Conservation (phyloP, 495 filamentous ascomycete genomes). For the Zalerion maritima region DNA sequence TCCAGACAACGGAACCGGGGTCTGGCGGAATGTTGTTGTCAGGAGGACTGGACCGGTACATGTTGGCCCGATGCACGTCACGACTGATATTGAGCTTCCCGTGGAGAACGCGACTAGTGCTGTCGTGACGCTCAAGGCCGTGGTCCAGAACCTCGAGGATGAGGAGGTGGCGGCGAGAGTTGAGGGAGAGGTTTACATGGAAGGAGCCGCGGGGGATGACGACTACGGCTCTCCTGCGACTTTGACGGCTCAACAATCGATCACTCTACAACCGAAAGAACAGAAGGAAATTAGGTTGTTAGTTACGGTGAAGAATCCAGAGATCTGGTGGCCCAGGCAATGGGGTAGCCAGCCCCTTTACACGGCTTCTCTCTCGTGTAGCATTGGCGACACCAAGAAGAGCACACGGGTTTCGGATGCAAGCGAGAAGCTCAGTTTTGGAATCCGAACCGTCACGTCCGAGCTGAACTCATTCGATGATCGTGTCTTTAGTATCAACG, state of each 20-base stretch:
- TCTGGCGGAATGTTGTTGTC: conserved; percentile 48
- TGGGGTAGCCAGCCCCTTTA: conserved; percentile 35
- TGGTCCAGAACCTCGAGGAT: conserved; percentile 34
- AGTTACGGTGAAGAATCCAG: conserved; percentile 20
- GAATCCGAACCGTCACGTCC: conserved; percentile 40
- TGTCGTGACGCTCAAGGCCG: conserved; percentile 29
- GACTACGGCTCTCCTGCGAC: conserved; percentile 8
- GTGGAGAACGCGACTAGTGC: conserved; percentile 17
- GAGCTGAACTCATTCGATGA: conserved; percentile 38
- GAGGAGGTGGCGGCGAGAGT: conserved; percentile 21
- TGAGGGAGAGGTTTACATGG: conserved; percentile 20
- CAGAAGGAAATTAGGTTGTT: conserved; percentile 23
- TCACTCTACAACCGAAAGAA: conserved; percentile 24
- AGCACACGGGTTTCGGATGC: conserved; percentile 39
- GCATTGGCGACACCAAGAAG: conserved; percentile 13
- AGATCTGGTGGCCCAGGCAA: conserved; percentile 35
- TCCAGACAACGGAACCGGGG: conserved; percentile 39
- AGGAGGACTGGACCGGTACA: conserved; percentile 40
- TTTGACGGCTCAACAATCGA: conserved; percentile 12
- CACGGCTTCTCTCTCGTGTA: conserved; percentile 21
- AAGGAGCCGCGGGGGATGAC: conserved; percentile 8
- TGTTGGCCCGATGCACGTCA: conserved; percentile 33
- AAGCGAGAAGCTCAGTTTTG: conserved; percentile 25
- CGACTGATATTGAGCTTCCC: conserved; percentile 25
- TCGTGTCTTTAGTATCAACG: conserved; percentile 40